Conservation (phyloP, 208 protist species). For the Acanthamoeba lenticulata region DNA sequence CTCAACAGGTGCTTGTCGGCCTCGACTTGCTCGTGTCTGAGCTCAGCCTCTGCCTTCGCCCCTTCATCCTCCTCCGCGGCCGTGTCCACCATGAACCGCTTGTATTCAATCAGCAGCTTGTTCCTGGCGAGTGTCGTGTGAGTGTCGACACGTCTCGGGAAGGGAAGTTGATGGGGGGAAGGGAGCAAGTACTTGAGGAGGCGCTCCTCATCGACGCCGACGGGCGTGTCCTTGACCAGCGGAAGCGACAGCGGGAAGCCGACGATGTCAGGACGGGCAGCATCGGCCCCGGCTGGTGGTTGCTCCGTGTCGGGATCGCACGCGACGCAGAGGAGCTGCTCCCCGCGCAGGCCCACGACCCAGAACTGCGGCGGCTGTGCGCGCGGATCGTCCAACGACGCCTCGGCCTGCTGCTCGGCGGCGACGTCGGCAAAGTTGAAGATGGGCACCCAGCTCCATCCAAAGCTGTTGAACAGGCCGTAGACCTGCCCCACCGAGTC, state of each 20-base stretch:
- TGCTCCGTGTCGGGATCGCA: not conserved
- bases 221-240: conserved; percentile 6
- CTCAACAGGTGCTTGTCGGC: not conserved
- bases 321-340: not conserved
- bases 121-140: not conserved
- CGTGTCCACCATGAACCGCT: not conserved
- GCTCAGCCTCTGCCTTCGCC: not conserved
- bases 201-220: not conserved
- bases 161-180: not conserved
- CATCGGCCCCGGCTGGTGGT: not conserved
- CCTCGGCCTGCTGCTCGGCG: no score
- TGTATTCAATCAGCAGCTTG: not conserved
- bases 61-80: not conserved
- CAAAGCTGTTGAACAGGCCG: conserved; percentile 1
- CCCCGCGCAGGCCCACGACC: not conserved
- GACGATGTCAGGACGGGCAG: not conserved
- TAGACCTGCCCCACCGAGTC: not conserved
- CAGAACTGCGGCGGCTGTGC: no score
- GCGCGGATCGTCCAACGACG: no score
- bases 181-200: not conserved
- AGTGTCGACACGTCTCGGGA: not conserved
- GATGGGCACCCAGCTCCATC: not conserved
- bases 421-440: conserved; percentile 46
- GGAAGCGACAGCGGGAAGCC: not conserved
- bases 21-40: not conserved